A percentile compares a stretch with the other conserved stretches of the same genome.
Conservation (phyloP, 2,329 filamentous ascomycete genomes). For the Exophiala phaeomuriformis region DNA sequence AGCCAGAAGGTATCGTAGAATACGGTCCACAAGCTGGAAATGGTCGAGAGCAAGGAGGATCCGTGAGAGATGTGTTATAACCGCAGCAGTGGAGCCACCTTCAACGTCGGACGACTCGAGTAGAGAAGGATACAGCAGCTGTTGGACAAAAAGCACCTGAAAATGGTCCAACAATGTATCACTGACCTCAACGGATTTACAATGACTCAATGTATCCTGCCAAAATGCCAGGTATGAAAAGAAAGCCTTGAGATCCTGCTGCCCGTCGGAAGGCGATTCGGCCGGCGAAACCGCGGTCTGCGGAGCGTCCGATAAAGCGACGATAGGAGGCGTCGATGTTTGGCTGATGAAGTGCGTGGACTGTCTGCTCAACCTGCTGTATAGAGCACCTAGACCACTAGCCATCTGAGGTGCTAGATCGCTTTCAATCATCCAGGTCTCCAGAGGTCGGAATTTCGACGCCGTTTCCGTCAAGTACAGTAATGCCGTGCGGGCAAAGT, state of each 20-base stretch:
- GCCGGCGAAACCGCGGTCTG: constrained; percentile 66
- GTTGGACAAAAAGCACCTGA: constrained; percentile 90
- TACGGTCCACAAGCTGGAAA: constrained; percentile 87
- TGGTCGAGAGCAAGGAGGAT: constrained; percentile 90
- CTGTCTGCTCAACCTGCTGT: constrained; percentile 63
- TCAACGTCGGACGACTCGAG: constrained; percentile 96
- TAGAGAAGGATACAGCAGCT: constrained; percentile 90
- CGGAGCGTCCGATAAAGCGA: constrained; percentile 82
- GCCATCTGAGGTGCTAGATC: constrained; percentile 96
- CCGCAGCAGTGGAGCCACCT: constrained; percentile 91
- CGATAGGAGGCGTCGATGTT: constrained; percentile 65
- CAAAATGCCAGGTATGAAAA: constrained; percentile 92
- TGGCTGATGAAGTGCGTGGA: constrained; percentile 70
- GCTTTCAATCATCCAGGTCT: constrained; percentile 96
- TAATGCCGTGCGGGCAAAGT: constrained; percentile 89
- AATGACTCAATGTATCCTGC: constrained; percentile 97
- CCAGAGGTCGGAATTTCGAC: constrained; percentile 69
- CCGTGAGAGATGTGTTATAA: constrained; percentile 83
- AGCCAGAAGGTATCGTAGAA: constrained; percentile 84
- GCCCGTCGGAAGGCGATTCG: constrained; percentile 67
- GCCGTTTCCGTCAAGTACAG: constrained; percentile 94
- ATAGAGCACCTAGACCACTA: constrained; percentile 75
- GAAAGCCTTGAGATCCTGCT: constrained; percentile 84
- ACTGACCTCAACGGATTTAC: constrained; percentile 82
- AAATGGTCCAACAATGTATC: constrained; percentile 93